Evolutionary conservation across 1,284 basidiomycete genomes (phyloP).

Genomic region (Volvariella volvacea): DNA sequence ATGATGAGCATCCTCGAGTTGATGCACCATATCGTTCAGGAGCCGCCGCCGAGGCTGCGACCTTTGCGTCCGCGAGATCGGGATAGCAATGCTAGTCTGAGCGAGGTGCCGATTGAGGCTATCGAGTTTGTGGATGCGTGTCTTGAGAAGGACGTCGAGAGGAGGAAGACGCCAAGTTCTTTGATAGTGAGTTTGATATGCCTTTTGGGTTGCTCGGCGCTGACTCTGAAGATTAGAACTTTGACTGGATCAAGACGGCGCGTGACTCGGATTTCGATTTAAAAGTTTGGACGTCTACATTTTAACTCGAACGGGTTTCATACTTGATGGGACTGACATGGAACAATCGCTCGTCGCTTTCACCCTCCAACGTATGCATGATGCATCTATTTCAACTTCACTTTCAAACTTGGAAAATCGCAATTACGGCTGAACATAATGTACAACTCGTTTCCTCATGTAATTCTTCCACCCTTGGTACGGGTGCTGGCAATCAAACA

Average conservation of each 20-base stretch:
- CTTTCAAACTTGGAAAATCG: too few relatives aligned
- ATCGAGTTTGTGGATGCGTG: constrained; percentile 80
- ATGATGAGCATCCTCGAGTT: constrained; percentile 97
- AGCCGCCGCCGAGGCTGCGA: constrained; percentile 76
- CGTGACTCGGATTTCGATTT: constrained; percentile 4
- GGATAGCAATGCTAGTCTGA: too few relatives aligned
- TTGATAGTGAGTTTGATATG: constrained; percentile 51
- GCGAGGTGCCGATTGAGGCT: constrained; percentile 63
- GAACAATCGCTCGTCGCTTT: too few relatives aligned
- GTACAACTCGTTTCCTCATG: too few relatives aligned
- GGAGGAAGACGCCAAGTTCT: constrained; percentile 75
- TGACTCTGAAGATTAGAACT: not conserved
- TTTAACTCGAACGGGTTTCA: too few relatives aligned
- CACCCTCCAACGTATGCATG: too few relatives aligned
- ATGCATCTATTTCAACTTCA: too few relatives aligned
- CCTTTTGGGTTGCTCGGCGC: not conserved
- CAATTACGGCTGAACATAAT: too few relatives aligned
- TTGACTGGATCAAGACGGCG: constrained; percentile 6
- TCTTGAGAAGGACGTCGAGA: constrained; percentile 76
- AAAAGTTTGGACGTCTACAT: constrained; percentile 5
- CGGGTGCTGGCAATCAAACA: too few relatives aligned
- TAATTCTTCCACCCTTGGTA: too few relatives aligned
- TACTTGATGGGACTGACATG: too few relatives aligned
- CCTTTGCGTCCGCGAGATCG: constrained; percentile 15
- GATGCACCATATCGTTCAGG: constrained; percentile 96